Conservation (phyloP, 148 eudicot genomes). For the Gaultheria prostrata region DNA sequence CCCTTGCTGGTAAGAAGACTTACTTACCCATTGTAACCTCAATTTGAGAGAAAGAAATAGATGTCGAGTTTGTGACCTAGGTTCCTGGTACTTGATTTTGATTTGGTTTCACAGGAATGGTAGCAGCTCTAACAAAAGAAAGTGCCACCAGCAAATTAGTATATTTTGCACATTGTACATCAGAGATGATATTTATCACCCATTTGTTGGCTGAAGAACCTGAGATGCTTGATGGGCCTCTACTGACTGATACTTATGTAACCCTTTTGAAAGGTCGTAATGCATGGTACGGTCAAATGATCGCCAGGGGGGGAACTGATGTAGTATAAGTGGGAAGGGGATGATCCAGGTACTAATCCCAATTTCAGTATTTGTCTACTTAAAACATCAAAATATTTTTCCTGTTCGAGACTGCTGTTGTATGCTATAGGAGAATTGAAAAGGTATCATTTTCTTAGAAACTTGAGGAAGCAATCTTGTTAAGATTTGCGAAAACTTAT, state of each 20-base stretch:
- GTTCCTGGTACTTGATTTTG: neutral
- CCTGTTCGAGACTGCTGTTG: neutral
- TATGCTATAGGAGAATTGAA: neutral
- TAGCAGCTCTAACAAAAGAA: constrained; percentile 91
- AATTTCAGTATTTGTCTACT: neutral
- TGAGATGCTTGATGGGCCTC: constrained; percentile 94
- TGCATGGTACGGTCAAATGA: constrained; percentile 98
- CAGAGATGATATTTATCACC: constrained; percentile 96
- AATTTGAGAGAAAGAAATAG: no score
- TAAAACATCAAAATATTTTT: neutral
- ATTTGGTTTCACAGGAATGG: constrained; percentile 65
- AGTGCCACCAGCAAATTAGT: constrained; percentile 97
- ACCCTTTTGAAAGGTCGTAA: constrained; percentile 91
- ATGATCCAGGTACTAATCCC: constrained; percentile 77
- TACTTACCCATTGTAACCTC: no score
- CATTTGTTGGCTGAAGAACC: constrained; percentile 91
- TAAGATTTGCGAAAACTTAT: neutral
- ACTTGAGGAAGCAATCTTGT: neutral
- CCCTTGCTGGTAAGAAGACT: no score
- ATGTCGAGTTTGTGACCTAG: neutral
- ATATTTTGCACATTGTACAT: constrained; percentile 96
- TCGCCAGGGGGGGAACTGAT: constrained; percentile 88
- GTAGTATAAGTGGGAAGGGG: constrained; percentile 94
- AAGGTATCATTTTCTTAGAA: neutral
- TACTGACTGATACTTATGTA: constrained; percentile 91